Percentiles rank a stretch among this genome's conserved stretches.
Conservation (phyloP, 257 asterid species). For the Jacaranda copaia region DNA sequence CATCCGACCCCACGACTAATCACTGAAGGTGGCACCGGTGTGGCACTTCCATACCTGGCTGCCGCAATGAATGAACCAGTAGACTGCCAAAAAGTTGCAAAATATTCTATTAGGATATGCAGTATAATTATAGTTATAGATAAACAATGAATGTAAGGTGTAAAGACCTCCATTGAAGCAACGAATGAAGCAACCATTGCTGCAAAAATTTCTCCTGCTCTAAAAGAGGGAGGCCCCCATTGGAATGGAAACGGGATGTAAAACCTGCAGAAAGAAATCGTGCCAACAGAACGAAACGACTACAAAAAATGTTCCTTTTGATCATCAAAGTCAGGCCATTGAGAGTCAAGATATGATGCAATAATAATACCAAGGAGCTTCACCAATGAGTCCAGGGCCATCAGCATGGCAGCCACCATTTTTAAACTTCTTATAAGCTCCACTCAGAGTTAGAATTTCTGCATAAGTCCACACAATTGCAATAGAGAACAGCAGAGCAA, state of each 20-base stretch:
- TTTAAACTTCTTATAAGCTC: constrained; percentile 55
- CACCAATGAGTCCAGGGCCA: constrained; percentile 58
- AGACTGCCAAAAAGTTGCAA: constrained; percentile 60
- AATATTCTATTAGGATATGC: too few species aligned
- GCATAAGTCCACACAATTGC: constrained; percentile 71
- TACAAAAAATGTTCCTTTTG: too few species aligned
- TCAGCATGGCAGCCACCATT: constrained; percentile 56
- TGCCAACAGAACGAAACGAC: not conserved
- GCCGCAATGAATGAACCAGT: constrained; percentile 83
- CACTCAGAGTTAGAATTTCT: constrained; percentile 65
- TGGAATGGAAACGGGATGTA: constrained; percentile 75
- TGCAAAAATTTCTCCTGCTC: constrained; percentile 56
- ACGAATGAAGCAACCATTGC: constrained; percentile 69
- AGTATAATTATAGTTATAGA: too few species aligned
- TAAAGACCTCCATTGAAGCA: constrained; percentile 74
- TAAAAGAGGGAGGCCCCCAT: constrained; percentile 90
- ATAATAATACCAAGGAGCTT: constrained; percentile 62
- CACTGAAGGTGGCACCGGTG: constrained; percentile 91
- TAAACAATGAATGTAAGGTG: too few species aligned
- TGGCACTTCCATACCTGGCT: constrained; percentile 89
- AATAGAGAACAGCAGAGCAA: constrained; percentile 61
- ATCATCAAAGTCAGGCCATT: too few species aligned
- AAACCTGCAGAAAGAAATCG: constrained; percentile 49
- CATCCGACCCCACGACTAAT: constrained; percentile 86
- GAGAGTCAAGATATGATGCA: not conserved